Evolutionary conservation across 2,329 filamentous ascomycete species (phyloP), one percentile per base, ranked within the genome.

Genomic region (Corynespora cassiicola): DNA sequence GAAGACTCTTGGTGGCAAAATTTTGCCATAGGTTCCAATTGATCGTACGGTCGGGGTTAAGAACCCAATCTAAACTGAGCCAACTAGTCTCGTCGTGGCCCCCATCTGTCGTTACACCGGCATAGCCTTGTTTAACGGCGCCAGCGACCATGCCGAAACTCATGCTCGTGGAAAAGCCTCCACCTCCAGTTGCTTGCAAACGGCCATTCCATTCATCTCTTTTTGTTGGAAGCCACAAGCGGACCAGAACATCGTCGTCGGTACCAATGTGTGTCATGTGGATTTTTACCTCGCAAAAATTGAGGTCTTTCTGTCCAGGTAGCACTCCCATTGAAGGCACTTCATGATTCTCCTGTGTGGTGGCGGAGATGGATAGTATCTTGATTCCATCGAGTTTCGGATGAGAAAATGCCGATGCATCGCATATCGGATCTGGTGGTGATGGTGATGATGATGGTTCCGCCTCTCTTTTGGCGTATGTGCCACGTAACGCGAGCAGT

Each of bases 11-110:
- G 0, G 60, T 66, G 0, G 65, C 70, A 15, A 71, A 68, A 33
- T 74, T 68, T 7, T 66, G 53, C 5, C 74, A 31, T 3, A 61
- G 34, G 17, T 55, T 36, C 54, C 60, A 61, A 15, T 68, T 54
- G 4, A 66, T 39, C 11, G 48, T 51, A 1, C 54, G 37, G 23
- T 61, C 45, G 6, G 42, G 24, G 3, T 56, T 54, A 30, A 64
- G 31, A 2, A 42, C 41, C 57, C 60, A 66, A 3, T 47, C 51
- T 14, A 41, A n/a, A n/a, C n/a, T 36, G 4, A 31, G 17, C 5
- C 11, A 19, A 11, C 59, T 51, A 14, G 41, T 27, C 5, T 45
- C 43, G 34, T 51, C 36, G 20, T 58, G 56, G 5, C 66, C 66
- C 5, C 64, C 65, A 34, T 68, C 58, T 1, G 63, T 66, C 2